Evolutionary conservation across 306 rosid species (phyloP).

Genomic region (Cucurbita moschata): DNA sequence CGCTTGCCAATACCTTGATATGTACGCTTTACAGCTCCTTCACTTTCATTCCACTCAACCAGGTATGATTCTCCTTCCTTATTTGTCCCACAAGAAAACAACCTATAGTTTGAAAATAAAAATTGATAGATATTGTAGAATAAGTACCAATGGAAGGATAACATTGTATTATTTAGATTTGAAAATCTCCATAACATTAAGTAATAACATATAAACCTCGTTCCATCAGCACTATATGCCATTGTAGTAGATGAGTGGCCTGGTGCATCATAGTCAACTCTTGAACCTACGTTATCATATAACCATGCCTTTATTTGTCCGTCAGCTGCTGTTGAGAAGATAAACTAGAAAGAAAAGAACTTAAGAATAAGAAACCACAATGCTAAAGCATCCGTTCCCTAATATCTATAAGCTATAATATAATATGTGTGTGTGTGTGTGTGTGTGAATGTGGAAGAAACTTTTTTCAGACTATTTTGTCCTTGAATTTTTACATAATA

Average conservation of each 20-base stretch:
- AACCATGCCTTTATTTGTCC: constrained; percentile 99
- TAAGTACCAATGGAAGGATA: background rate
- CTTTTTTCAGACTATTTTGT: no score
- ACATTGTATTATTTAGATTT: background rate
- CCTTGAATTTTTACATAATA: no score
- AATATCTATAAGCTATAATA: no score
- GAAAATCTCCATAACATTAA: background rate
- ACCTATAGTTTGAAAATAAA: constrained; percentile 30
- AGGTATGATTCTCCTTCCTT: constrained; percentile 95
- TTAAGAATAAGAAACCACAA: background rate
- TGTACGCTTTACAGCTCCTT: constrained; percentile 91
- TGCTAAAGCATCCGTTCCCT: background rate
- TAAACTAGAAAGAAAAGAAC: constrained; percentile 41
- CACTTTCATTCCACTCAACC: constrained; percentile 99
- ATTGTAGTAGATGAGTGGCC: constrained; percentile 90
- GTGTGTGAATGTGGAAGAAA: no score
- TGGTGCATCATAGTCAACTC: constrained; percentile 98
- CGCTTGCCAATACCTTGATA: constrained; percentile 88
- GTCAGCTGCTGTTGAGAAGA: constrained; percentile 95
- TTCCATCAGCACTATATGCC: constrained; percentile 94
- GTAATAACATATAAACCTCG: constrained; percentile 39
- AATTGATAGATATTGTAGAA: background rate
- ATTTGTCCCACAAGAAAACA: constrained; percentile 93
- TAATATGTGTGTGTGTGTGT: no score
- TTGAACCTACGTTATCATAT: constrained; percentile 90